These are phyloP conservation scores for Sequoiadendron giganteum DNA, from an alignment of 75 land plant species.

Conservation along the genomic window DNA sequence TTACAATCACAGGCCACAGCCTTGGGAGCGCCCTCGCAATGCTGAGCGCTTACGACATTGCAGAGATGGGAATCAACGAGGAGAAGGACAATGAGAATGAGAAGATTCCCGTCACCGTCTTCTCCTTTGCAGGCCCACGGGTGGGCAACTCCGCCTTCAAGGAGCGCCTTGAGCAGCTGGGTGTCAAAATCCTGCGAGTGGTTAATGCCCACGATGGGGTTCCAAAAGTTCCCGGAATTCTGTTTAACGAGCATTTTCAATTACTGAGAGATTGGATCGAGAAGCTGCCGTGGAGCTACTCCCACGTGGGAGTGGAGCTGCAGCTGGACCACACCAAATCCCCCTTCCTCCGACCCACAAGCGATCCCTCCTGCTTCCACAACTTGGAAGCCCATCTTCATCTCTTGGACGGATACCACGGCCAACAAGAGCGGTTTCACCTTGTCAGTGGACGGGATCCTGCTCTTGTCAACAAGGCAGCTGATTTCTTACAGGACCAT, in stretches of 20 bases:
- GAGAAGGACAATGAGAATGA: not conserved
- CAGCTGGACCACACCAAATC: slow-evolving; percentile 50
- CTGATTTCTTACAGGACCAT: slow-evolving; percentile 28
- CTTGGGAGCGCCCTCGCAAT: slow-evolving; percentile 71
- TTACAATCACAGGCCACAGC: slow-evolving; percentile 67
- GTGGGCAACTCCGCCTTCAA: not conserved
- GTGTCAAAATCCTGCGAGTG: not conserved
- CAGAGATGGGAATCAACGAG: slow-evolving; percentile 26
- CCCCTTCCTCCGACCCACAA: slow-evolving; percentile 45
- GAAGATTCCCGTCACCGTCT: slow-evolving; percentile 37
- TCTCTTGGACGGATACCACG: slow-evolving; percentile 44
- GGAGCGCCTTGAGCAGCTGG: not conserved
- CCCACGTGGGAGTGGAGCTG: slow-evolving; percentile 9
- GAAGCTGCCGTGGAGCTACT: slow-evolving; percentile 53
- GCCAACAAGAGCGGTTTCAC: slow-evolving; percentile 23
- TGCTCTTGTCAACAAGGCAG: slow-evolving; percentile 8
- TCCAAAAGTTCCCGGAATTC: slow-evolving; percentile 59
- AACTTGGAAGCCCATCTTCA: not conserved
- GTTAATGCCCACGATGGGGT: slow-evolving; percentile 52
- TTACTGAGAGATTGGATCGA: slow-evolving; percentile 17
- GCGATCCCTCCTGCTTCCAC: slow-evolving; percentile 17
- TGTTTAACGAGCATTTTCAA: slow-evolving; percentile 47
- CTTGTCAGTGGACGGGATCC: slow-evolving; percentile 40
- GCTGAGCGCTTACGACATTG: slow-evolving; percentile 71
- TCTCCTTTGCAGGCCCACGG: slow-evolving; percentile 70